These are phyloP conservation scores for Sinapis alba DNA, from an alignment of 441 rosid species.

Conservation along the genomic window DNA sequence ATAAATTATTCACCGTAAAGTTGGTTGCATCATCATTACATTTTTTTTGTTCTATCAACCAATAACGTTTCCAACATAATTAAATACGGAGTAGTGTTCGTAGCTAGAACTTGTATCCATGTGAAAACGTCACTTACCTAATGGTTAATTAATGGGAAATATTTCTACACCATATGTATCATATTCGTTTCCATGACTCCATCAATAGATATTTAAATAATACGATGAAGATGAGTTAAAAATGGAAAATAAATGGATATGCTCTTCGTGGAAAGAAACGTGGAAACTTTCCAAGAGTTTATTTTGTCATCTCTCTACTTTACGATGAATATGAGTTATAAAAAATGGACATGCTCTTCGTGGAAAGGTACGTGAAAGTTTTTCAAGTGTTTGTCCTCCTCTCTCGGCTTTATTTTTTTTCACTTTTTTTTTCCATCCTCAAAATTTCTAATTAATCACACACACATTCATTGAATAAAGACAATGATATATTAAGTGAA, in stretches of 20 bases:
- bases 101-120: background rate
- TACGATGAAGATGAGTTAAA: background rate
- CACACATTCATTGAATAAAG: constrained; percentile 33
- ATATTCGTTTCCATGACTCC: background rate
- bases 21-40: background rate
- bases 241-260: constrained; percentile 26
- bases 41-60: background rate
- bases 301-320: constrained; percentile 7
- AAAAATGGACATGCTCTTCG: no score
- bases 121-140: background rate
- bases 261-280: constrained; percentile 32
- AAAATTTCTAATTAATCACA: background rate
- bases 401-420: background rate
- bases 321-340: background rate
- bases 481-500: constrained; percentile 18
- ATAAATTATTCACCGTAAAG: constrained; percentile 6
- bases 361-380: no score
- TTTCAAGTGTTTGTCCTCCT: no score
- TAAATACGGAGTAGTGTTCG: background rate
- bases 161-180: background rate
- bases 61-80: background rate
- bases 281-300: constrained; percentile 27
- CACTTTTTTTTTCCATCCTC: background rate
- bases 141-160: background rate
- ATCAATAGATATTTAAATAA: no score